These are phyloP conservation scores for Hortaea sp. DNA, from an alignment of 2,329 filamentous ascomycete species.

Conservation along the genomic window DNA sequence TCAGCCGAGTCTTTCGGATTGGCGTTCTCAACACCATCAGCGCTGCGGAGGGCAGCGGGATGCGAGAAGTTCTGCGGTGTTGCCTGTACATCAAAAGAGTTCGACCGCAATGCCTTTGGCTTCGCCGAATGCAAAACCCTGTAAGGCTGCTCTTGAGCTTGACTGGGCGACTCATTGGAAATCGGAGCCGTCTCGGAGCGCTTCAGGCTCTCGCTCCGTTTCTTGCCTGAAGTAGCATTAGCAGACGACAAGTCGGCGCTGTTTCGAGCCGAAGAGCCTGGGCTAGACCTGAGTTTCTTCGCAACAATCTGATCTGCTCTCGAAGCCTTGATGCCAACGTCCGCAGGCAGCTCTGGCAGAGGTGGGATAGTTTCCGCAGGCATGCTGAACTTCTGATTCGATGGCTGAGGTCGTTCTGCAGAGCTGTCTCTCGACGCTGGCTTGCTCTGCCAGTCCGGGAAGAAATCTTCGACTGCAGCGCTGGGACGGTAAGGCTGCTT, in stretches of 20 bases:
- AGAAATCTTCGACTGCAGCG: slow-evolving; percentile 17
- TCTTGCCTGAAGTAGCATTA: neutral
- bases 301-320: slow-evolving; percentile 19
- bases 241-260: slow-evolving; percentile 8
- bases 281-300: slow-evolving; percentile 15
- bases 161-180: too few species aligned
- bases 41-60: too few species aligned
- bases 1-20: too few species aligned
- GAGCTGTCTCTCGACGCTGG: slow-evolving; percentile 6
- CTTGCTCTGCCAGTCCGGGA: slow-evolving; percentile 20
- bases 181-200: too few species aligned
- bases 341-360: slow-evolving; percentile 21
- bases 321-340: slow-evolving; percentile 16
- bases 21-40: too few species aligned
- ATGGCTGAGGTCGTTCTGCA: neutral
- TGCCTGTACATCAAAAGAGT: too few species aligned
- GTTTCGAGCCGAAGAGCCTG: slow-evolving; percentile 11
- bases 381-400: slow-evolving; percentile 8
- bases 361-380: slow-evolving; percentile 18
- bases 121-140: too few species aligned
- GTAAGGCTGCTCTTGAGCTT: too few species aligned
- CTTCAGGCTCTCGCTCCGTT: neutral
- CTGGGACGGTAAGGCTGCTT: neutral
- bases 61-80: too few species aligned
- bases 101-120: too few species aligned